Evolutionary conservation across 179 eudicot species (phyloP), one percentile per base, ranked within the genome.

Genomic region (Sideroxylon spinosum): DNA sequence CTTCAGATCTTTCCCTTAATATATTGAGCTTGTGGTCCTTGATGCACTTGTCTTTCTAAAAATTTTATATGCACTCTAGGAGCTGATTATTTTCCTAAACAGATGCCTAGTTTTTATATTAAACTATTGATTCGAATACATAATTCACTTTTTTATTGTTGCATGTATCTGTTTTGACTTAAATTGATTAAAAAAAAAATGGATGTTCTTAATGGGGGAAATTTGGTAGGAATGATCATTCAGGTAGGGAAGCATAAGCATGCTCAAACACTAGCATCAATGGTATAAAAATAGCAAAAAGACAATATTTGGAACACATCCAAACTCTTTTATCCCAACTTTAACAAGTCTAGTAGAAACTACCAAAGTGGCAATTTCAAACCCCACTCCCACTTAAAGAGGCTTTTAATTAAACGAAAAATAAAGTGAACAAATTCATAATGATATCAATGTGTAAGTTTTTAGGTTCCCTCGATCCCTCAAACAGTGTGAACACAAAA

Each of bases 181-280:
- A 17, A 8, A 71, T 70, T 53, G 75, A 53, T 52, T 7, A 50
- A 55, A 17, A 52, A 13, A 37, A 37, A 20, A 50, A 55, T 8
- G 10, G 4, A 23, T 28, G 55, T 25, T 72, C 63, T 26, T 46
- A 72, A 11, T 26, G 49, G 64, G 64, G 63, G 49, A 17, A 23
- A 72, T 72, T 55, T 13, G 13, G 17, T 71, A 23, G 37, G 50
- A 50, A 49, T 70, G 59, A 26, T n/a, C 72, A 44, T 69, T 26
- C 7, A 37, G 26, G 61, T 48, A 16, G 63, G 75, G 62, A 53
- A 62, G 63, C 7, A 22, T 28, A 72, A 72, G 26, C 62, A 72
- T 28, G 62, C 48, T 72, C 20, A 37, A 68, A 44, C 75, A 53
- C 23, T 53, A 53, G 75, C 76, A 55, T 9, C 9, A 17, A 55